These are phyloP conservation scores for Cutaneotrichosporon mucoides DNA, from an alignment of 1,284 basidiomycete genomes.

Conservation along the genomic window DNA sequence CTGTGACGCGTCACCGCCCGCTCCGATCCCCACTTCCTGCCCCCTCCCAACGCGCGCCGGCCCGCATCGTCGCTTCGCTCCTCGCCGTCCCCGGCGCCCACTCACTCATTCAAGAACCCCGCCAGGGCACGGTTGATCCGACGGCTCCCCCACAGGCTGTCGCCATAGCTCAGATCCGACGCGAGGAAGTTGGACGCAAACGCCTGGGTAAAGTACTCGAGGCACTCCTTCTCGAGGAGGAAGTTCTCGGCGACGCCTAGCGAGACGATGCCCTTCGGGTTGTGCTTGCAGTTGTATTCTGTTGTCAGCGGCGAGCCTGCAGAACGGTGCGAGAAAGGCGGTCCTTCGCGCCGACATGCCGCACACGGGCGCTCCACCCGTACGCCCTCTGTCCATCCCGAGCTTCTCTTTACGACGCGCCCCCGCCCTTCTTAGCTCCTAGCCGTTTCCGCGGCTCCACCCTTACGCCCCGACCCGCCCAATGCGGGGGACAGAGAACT, in stretches of 20 bases:
- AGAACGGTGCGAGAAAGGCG: too few species aligned
- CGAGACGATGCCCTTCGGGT: slow-evolving; percentile 49
- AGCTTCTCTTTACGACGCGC: too few species aligned
- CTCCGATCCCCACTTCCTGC: too few species aligned
- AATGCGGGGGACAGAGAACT: slow-evolving; percentile 11
- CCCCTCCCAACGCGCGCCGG: too few species aligned
- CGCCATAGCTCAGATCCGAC: slow-evolving; percentile 42
- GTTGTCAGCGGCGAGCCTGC: slow-evolving; percentile 1
- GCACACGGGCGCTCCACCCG: too few species aligned
- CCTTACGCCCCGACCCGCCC: too few species aligned
- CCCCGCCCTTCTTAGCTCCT: too few species aligned
- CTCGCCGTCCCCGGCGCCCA: neutral
- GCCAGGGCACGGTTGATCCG: slow-evolving; percentile 41
- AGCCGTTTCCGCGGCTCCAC: too few species aligned
- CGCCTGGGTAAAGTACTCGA: slow-evolving; percentile 40
- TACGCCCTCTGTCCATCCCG: too few species aligned
- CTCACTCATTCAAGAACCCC: slow-evolving; percentile 40
- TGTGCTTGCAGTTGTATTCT: slow-evolving; percentile 43
- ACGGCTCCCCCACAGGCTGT: slow-evolving; percentile 44
- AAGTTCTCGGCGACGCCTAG: slow-evolving; percentile 52
- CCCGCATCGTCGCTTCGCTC: neutral
- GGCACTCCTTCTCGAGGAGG: slow-evolving; percentile 43
- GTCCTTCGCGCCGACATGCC: too few species aligned
- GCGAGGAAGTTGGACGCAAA: slow-evolving; percentile 33
- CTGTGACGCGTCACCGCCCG: too few species aligned